These are phyloP conservation scores for Capsicum pubescens DNA, from an alignment of 257 asterid genomes.

Conservation along the genomic window DNA sequence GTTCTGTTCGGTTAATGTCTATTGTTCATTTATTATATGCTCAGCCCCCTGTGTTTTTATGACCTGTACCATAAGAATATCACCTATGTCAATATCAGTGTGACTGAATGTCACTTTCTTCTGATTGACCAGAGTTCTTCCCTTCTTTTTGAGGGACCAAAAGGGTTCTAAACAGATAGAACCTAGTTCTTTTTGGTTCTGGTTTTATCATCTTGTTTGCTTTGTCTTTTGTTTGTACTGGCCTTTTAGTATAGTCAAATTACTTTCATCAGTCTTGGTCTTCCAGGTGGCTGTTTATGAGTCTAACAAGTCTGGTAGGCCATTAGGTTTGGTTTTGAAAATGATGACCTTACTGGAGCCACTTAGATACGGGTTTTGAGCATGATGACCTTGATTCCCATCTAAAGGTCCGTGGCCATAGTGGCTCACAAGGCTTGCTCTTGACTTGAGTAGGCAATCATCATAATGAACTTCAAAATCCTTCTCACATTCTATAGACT, in stretches of 20 bases:
- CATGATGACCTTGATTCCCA: constrained; percentile 9
- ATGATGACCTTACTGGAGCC: neutral
- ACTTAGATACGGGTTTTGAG: neutral
- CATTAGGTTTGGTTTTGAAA: neutral
- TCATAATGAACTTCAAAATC: neutral
- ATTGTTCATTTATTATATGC: neutral
- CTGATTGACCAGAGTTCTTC: neutral
- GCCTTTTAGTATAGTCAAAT: neutral
- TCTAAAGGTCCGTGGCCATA: neutral
- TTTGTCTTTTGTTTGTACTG: neutral
- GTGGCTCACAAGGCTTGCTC: neutral
- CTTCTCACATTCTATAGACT: neutral
- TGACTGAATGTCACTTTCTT: neutral
- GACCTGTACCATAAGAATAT: neutral
- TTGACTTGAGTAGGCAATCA: neutral
- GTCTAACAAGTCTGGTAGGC: neutral
- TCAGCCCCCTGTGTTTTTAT: neutral
- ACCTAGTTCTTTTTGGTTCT: constrained; percentile 1
- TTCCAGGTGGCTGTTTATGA: constrained; percentile 5
- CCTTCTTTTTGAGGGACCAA: constrained; percentile 2
- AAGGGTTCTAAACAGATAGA: neutral
- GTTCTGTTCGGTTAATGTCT: neutral
- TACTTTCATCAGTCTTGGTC: neutral
- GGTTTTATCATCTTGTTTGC: neutral
- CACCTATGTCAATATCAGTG: constrained; percentile 5